Conservation (phyloP, 2,329 filamentous ascomycete species). For the Aspergillus quadricinctus region DNA sequence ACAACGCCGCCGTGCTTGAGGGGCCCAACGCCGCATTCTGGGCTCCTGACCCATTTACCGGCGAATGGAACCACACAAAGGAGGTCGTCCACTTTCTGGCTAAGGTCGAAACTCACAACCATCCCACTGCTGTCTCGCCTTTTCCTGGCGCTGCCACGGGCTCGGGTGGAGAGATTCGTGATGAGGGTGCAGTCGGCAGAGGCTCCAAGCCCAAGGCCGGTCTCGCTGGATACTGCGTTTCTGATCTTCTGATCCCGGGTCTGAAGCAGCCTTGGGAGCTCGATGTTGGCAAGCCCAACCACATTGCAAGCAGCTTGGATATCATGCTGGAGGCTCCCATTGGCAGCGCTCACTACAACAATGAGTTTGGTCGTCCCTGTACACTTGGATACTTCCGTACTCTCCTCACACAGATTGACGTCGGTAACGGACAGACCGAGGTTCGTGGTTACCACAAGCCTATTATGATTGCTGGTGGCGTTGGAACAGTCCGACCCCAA, state of each 20-base stretch:
- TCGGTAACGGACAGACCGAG: conserved; percentile 61
- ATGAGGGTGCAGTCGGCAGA: conserved; percentile 89
- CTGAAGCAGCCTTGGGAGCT: conserved; percentile 83
- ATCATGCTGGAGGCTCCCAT: conserved; percentile 98
- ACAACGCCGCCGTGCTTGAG: conserved; percentile 90
- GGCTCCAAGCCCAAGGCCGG: conserved; percentile 92
- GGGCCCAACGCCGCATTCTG: conserved; percentile 71
- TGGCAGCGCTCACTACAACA: conserved; percentile 93
- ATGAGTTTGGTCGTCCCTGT: conserved; percentile 90
- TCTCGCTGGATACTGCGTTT: conserved; percentile 89
- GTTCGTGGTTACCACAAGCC: conserved; percentile 95
- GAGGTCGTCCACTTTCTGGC: conserved; percentile 82
- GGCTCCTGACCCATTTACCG: conserved; percentile 81
- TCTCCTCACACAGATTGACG: conserved; percentile 65
- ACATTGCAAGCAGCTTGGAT: conserved; percentile 89
- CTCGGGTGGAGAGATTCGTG: conserved; percentile 90
- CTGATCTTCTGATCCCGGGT: conserved; percentile 84
- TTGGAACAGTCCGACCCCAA: conserved; percentile 85
- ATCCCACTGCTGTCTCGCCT: conserved; percentile 91
- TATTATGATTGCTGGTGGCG: conserved; percentile 95
- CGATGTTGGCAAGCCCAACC: conserved; percentile 81
- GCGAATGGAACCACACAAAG: conserved; percentile 81
- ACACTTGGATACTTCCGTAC: conserved; percentile 90
- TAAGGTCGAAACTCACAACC: conserved; percentile 98
- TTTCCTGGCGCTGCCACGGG: conserved; percentile 92